These are phyloP conservation scores for Leccinum fibrillosum DNA, from an alignment of 768 basidiomycete genomes.

Conservation along the genomic window DNA sequence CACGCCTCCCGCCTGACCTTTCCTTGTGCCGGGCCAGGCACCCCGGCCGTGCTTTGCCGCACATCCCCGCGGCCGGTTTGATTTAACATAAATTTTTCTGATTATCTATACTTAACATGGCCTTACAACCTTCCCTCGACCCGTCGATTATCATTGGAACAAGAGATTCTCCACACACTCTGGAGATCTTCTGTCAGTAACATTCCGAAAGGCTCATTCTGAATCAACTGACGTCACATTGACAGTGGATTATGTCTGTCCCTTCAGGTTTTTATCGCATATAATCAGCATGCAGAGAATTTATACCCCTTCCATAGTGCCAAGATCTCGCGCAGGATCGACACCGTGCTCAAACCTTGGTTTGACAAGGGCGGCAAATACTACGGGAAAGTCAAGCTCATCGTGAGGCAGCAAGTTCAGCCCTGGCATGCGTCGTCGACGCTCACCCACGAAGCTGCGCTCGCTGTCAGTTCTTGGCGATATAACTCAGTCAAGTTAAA, in stretches of 20 bases:
- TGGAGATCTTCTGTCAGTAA: slow-evolving; percentile 72
- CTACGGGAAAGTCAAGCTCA: slow-evolving; percentile 67
- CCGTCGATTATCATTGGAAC: slow-evolving; percentile 62
- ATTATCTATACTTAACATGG: slow-evolving; percentile 60
- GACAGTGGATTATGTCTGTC: slow-evolving; percentile 84
- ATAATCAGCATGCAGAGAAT: not conserved
- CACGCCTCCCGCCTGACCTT: no score
- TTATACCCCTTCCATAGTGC: slow-evolving; percentile 37
- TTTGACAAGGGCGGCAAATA: slow-evolving; percentile 59
- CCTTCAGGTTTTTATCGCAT: slow-evolving; percentile 53
- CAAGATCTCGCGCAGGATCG: slow-evolving; percentile 58
- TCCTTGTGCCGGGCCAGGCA: no score
- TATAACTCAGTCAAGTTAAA: not conserved
- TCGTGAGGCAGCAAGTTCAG: slow-evolving; percentile 70
- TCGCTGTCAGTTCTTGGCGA: slow-evolving; percentile 55
- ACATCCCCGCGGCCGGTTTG: no score
- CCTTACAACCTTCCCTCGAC: slow-evolving; percentile 70
- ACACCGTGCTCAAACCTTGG: slow-evolving; percentile 43
- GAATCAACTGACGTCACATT: not conserved
- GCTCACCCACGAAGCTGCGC: slow-evolving; percentile 73
- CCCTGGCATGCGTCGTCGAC: slow-evolving; percentile 66
- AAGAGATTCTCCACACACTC: slow-evolving; percentile 50
- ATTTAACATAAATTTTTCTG: no score
- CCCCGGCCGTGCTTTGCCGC: no score
- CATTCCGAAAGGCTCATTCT: not conserved